phyloP scores from a whole-genome alignment of 208 protist genomes.

The Leishmania gerbilli region DNA sequence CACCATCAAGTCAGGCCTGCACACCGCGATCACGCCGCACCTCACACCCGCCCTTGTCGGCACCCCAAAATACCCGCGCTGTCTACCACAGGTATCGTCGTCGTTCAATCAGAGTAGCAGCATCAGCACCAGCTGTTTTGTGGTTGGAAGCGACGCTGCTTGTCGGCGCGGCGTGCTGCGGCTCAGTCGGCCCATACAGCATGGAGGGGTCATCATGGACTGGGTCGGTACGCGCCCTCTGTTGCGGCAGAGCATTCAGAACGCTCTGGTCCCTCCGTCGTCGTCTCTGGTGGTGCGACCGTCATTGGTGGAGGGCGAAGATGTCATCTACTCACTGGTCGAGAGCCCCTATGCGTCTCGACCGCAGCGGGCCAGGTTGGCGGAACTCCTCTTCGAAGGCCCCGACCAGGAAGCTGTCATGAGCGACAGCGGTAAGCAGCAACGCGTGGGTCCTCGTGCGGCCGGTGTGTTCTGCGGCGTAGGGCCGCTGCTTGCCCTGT shows the following conservation, averaged over 20 bases:
- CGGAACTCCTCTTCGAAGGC: constrained; percentile 58
- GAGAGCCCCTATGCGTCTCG: constrained; percentile 67
- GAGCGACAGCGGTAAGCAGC: constrained; percentile 55
- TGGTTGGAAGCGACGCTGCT: constrained; percentile 25
- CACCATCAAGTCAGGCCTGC: constrained; percentile 43
- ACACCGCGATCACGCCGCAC: constrained; percentile 28
- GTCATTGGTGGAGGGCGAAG: neutral
- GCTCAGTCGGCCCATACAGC: constrained; percentile 69
- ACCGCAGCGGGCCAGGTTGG: constrained; percentile 54
- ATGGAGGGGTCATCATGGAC: constrained; percentile 52
- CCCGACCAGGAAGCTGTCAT: neutral
- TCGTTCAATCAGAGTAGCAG: neutral
- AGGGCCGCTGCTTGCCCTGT: constrained; percentile 58
- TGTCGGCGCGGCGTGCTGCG: constrained; percentile 57
- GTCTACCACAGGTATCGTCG: neutral
- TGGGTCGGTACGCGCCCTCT: constrained; percentile 38
- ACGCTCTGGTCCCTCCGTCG: constrained; percentile 1
- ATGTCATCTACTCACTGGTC: constrained; percentile 40
- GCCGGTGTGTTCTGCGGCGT: constrained; percentile 54
- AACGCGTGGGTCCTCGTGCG: constrained; percentile 53
- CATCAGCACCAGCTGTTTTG: neutral
- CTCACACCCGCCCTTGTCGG: constrained; percentile 41
- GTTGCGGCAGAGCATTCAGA: constrained; percentile 27
- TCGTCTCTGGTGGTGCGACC: neutral
- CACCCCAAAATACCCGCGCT: constrained; percentile 42